phyloP scores from a whole-genome alignment of 2,329 filamentous ascomycete genomes.

The Colletotrichum noveboracense region DNA sequence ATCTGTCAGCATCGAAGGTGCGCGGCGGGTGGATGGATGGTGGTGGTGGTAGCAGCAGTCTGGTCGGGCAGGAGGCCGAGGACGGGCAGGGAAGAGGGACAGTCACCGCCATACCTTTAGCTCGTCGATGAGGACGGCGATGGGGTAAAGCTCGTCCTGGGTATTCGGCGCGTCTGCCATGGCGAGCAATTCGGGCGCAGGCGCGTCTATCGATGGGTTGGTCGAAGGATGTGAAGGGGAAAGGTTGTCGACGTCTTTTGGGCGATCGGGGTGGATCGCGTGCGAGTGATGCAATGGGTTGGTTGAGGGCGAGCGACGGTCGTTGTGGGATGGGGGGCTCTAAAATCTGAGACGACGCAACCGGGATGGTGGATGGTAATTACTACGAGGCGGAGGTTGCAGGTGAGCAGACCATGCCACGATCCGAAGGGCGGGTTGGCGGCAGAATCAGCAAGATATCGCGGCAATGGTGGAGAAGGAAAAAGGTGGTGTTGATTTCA shows the following conservation, averaged over 20 bases:
- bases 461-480: constrained; percentile 12
- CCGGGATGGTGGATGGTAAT: constrained; percentile 14
- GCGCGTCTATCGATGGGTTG: constrained; percentile 30
- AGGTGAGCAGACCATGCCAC: constrained; percentile 19
- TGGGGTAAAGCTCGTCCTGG: constrained; percentile 99
- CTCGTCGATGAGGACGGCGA: constrained; percentile 99
- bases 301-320: constrained; percentile 19
- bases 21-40: constrained; percentile 23
- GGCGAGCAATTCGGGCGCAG: constrained; percentile 48
- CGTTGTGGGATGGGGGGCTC: constrained; percentile 21
- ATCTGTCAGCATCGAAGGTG: constrained; percentile 29
- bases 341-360: constrained; percentile 23
- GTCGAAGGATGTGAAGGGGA: constrained; percentile 4
- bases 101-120: constrained; percentile 75
- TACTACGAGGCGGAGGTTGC: constrained; percentile 9
- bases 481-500: constrained; percentile 17
- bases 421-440: constrained; percentile 13
- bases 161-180: constrained; percentile 91
- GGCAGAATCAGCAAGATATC: constrained; percentile 9
- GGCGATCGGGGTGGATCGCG: constrained; percentile 30
- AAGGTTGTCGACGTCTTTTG: constrained; percentile 14
- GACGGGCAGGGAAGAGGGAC: not conserved
- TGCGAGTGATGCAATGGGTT: constrained; percentile 34
- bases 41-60: not conserved
- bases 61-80: not conserved